Base-by-base conservation (phyloP, 2,329 filamentous ascomycete genomes). In the Colletotrichum trifolii region DNA sequence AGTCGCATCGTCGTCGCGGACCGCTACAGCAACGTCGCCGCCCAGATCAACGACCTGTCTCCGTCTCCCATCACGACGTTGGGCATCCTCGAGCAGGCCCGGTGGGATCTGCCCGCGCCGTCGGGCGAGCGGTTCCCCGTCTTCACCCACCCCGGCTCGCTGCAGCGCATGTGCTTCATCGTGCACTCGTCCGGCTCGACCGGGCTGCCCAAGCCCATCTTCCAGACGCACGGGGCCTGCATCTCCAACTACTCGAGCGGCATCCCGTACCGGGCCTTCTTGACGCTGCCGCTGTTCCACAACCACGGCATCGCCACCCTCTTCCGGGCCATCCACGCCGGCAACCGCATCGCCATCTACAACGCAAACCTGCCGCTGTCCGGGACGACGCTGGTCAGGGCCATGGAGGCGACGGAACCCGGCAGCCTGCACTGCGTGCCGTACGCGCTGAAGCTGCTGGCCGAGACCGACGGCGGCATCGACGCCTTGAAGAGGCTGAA, bases 381-480 rank as follows among this genome's bases (percentile, higher is more conserved):
- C 0, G 77, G 76, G 4, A 73, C 74, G 33, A 76, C 77, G 39
- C 70, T 85, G 8, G 70, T 83, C 0, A 72, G 75, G 17, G 79
- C 78, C 4, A 73, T 85, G 71, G 70, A 74, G 2, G 71, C 72
- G 0, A 70, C 79, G 33, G 71, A 79, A 43, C 78, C 82, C 1
- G 78, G 87, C 54, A 79, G 84, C 43, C 79, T 88, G 54, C 82
- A 86, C 66, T 80, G 77, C 33, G 87, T 89, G 2, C 87, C 87
- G 0, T 89, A 88, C 64, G 80, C 83, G 0, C 71, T 89, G 43
- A 87, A 87, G 67, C 74, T 89, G 1, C 76, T 89, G 0, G 81
- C 82, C 1, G 87, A 89, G 70, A 81, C 81, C 0, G 74, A 81
- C 2, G 79, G 82, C 10, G 87, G 86, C 0, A 77, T 86, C 7